phyloP scores from a whole-genome alignment of 768 basidiomycete species.

The Lyophyllum shimeji region DNA sequence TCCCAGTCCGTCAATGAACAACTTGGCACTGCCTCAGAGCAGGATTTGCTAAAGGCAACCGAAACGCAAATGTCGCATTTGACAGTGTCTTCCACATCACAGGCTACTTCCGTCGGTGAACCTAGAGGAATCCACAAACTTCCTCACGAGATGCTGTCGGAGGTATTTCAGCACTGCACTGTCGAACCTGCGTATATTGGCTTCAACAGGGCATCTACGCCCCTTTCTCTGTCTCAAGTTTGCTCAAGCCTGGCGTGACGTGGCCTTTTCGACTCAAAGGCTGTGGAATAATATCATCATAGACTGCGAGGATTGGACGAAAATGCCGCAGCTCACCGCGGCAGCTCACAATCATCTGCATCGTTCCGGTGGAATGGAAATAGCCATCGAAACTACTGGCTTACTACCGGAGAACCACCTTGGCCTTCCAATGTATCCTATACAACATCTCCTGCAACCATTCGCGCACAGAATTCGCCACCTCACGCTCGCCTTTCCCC shows the following conservation, averaged over 20 bases:
- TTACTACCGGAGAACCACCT: neutral
- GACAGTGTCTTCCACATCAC: neutral
- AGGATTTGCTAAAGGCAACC: neutral
- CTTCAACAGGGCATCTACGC: neutral
- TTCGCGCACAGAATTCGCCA: conserved; percentile 8
- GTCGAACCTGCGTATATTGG: neutral
- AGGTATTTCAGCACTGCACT: conserved; percentile 8
- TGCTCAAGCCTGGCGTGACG: conserved; percentile 8
- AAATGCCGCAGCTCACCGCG: neutral
- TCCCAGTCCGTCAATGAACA: neutral
- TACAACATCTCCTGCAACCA: neutral
- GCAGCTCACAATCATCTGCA: conserved; percentile 3
- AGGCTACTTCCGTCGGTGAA: neutral
- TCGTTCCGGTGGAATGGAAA: neutral
- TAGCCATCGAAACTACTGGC: conserved; percentile 1
- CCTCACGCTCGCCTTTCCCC: conserved; percentile 10
- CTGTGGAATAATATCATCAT: conserved; percentile 12
- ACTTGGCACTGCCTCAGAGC: neutral
- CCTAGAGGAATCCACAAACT: neutral
- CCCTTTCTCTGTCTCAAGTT: conserved; percentile 3
- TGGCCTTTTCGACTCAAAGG: conserved; percentile 2
- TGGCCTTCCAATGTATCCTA: neutral
- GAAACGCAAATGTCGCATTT: neutral
- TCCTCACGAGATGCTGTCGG: conserved; percentile 11
- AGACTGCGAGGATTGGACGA: conserved; percentile 10